Evolutionary conservation across 768 basidiomycete genomes (phyloP).

Genomic region (Butyriboletus loyo): DNA sequence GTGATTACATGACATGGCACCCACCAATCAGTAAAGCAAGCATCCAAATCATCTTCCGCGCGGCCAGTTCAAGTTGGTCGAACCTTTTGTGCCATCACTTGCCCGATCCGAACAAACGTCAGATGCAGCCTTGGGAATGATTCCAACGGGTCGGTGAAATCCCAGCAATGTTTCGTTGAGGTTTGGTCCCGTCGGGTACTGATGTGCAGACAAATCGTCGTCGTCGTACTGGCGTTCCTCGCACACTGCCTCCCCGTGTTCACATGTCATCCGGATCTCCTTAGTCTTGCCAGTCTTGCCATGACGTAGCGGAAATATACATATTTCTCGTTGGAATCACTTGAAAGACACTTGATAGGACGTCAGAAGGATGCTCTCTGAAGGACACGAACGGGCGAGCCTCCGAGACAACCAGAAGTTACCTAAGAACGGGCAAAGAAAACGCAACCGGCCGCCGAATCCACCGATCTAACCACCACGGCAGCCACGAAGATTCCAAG

Average conservation of each 20-base stretch:
- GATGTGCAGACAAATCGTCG: neutral
- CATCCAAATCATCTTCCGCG: neutral
- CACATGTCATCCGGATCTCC: neutral
- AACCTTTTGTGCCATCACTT: neutral
- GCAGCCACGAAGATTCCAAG: neutral
- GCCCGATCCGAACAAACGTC: neutral
- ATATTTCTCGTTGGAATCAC: neutral
- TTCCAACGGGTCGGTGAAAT: conserved; percentile 2
- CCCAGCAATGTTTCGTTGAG: neutral
- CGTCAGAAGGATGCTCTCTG: neutral
- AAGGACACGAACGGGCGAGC: neutral
- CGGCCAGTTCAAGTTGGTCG: neutral
- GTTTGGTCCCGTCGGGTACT: neutral
- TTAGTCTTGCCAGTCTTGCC: neutral
- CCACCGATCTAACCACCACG: neutral
- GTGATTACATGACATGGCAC: neutral
- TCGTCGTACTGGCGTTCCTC: neutral
- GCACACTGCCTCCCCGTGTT: neutral
- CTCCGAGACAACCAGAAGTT: neutral
- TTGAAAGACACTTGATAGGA: neutral
- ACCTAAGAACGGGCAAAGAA: neutral
- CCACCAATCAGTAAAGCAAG: neutral
- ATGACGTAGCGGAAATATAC: neutral
- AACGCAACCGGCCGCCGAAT: neutral
- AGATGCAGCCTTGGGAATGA: neutral